Conservation (phyloP, 2,329 filamentous ascomycete genomes). For the Xylaria polymorpha region DNA sequence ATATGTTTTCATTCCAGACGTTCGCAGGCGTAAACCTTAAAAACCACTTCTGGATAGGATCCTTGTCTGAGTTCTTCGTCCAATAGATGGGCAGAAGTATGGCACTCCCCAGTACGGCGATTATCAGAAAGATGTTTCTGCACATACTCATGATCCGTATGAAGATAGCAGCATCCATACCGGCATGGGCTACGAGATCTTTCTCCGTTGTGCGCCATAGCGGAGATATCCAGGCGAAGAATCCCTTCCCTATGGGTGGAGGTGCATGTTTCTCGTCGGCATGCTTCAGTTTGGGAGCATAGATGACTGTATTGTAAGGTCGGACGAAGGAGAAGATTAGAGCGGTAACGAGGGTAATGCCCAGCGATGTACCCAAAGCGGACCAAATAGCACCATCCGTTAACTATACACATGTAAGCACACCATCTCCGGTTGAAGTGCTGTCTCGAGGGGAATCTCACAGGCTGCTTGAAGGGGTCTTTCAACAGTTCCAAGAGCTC, state of each 20-base stretch:
- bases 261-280: conserved; percentile 90
- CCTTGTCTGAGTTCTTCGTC: conserved; percentile 57
- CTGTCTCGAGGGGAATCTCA: conserved; percentile 46
- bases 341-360: conserved; percentile 77
- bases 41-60: conserved; percentile 59
- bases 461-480: conserved; percentile 62
- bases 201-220: conserved; percentile 82
- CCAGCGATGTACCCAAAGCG: conserved; percentile 83
- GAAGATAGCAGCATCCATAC: conserved; percentile 92
- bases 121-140: conserved; percentile 83
- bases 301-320: conserved; percentile 91
- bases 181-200: conserved; percentile 81
- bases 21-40: conserved; percentile 69
- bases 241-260: conserved; percentile 84
- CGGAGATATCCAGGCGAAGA: conserved; percentile 87
- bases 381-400: conserved; percentile 75
- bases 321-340: conserved; percentile 88
- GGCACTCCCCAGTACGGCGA: conserved; percentile 77
- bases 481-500: conserved; percentile 62
- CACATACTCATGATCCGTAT: conserved; percentile 91
- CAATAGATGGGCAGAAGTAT: conserved; percentile 87
- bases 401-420: conserved; percentile 51
- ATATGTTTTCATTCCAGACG: conserved; percentile 64
- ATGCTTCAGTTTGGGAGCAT: conserved; percentile 93
- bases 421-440: background rate